Evolutionary conservation across 495 filamentous ascomycete species (phyloP).

Genomic region (Aspergillus asperescens): DNA sequence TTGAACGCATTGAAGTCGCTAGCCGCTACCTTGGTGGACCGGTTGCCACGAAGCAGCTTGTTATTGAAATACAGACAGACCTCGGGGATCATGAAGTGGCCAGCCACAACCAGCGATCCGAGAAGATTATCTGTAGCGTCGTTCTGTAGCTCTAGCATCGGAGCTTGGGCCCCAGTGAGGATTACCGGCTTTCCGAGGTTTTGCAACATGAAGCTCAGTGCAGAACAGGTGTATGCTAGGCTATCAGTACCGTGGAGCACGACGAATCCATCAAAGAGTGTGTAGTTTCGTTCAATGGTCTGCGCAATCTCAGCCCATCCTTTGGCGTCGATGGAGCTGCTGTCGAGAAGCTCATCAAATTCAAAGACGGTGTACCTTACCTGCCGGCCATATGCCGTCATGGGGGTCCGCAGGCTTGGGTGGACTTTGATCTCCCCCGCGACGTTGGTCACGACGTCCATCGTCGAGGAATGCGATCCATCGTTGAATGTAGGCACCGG

Average conservation of each 20-base stretch:
- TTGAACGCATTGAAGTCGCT: constrained; percentile 82
- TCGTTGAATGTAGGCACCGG: constrained; percentile 90
- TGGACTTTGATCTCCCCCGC: constrained; percentile 38
- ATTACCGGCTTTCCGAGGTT: constrained; percentile 90
- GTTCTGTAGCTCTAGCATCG: constrained; percentile 87
- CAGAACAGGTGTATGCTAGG: constrained; percentile 86
- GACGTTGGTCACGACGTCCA: constrained; percentile 52
- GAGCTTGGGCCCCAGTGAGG: constrained; percentile 84
- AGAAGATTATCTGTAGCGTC: constrained; percentile 97
- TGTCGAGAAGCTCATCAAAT: constrained; percentile 83
- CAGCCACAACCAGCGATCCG: constrained; percentile 86
- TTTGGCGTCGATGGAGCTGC: constrained; percentile 81
- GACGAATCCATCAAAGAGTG: constrained; percentile 89
- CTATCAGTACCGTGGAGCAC: constrained; percentile 96
- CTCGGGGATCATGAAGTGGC: constrained; percentile 94
- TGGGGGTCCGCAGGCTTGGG: constrained; percentile 69
- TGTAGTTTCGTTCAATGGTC: constrained; percentile 69
- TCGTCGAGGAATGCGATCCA: constrained; percentile 50
- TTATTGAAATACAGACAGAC: constrained; percentile 96
- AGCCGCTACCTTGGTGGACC: constrained; percentile 83
- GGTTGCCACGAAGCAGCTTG: constrained; percentile 85
- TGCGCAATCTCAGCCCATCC: constrained; percentile 87
- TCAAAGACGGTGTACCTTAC: constrained; percentile 85
- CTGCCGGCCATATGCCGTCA: constrained; percentile 72
- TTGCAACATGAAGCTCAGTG: constrained; percentile 89